Evolutionary conservation across 257 asterid species (phyloP).

Genomic region (Gentiana dahurica): DNA sequence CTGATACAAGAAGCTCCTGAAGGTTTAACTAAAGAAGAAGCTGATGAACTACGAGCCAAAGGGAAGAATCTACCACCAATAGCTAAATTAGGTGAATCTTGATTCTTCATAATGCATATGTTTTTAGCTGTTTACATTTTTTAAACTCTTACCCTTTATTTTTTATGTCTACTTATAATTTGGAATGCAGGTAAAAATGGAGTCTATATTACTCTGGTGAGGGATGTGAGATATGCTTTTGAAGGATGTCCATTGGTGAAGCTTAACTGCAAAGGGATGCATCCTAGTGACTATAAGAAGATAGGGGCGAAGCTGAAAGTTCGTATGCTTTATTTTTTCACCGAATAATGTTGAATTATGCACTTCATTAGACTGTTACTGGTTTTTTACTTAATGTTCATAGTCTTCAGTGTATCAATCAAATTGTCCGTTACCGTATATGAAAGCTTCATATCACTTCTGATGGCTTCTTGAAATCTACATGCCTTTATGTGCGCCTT

Average conservation of each 20-base stretch:
- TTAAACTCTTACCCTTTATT: neutral
- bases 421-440: too few species aligned
- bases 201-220: slow-evolving; percentile 57
- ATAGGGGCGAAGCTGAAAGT: slow-evolving; percentile 95
- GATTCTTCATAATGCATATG: neutral
- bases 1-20: slow-evolving; percentile 96
- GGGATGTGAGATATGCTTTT: slow-evolving; percentile 82
- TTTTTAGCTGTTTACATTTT: neutral
- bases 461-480: too few species aligned
- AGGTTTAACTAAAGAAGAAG: slow-evolving; percentile 82
- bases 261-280: slow-evolving; percentile 88
- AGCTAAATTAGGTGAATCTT: slow-evolving; percentile 69
- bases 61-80: slow-evolving; percentile 68
- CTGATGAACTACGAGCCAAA: slow-evolving; percentile 56
- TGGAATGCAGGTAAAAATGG: slow-evolving; percentile 64
- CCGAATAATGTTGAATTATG: too few species aligned
- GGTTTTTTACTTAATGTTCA: too few species aligned
- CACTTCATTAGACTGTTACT: too few species aligned
- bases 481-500: too few species aligned
- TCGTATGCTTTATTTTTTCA: slow-evolving; percentile 4
- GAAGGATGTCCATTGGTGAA: slow-evolving; percentile 82
- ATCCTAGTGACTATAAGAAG: slow-evolving; percentile 91
- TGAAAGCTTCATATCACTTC: too few species aligned
- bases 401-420: too few species aligned
- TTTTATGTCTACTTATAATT: neutral